Conservation (phyloP, 2,329 filamentous ascomycete genomes). For the Zopfia rhizophila region DNA sequence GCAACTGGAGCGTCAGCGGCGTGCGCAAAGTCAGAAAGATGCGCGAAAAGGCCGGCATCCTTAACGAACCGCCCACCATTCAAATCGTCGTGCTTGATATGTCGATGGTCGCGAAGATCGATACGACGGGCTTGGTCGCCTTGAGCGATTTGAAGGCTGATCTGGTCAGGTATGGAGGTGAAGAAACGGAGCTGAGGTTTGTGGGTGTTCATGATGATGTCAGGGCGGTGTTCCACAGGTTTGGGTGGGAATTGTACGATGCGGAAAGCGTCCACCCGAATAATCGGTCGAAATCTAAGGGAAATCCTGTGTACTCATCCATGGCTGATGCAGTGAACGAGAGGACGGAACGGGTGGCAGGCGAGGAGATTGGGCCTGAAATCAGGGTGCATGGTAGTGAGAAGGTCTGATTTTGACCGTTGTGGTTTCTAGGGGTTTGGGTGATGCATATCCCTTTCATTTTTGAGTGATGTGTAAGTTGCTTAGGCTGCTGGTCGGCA, state of each 20-base stretch:
- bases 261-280: slow-evolving; percentile 11
- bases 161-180: slow-evolving; percentile 61
- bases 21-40: slow-evolving; percentile 60
- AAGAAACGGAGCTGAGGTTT: slow-evolving; percentile 59
- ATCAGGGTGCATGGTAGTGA: no score
- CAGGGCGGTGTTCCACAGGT: slow-evolving; percentile 41
- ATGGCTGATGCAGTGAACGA: no score
- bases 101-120: slow-evolving; percentile 62
- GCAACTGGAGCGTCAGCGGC: slow-evolving; percentile 66
- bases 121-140: slow-evolving; percentile 63
- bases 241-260: slow-evolving; percentile 42
- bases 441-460: no score
- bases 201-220: slow-evolving; percentile 59
- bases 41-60: slow-evolving; percentile 52
- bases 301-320: no score
- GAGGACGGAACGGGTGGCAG: no score
- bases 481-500: no score
- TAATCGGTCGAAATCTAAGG: no score
- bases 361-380: no score
- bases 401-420: no score
- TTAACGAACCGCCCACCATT: slow-evolving; percentile 52
- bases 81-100: slow-evolving; percentile 65
- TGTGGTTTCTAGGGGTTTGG: no score
- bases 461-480: no score
- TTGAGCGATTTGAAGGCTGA: slow-evolving; percentile 62